Evolutionary conservation across 805 yeast species (phyloP), one percentile per base, ranked within the genome.

Genomic region (Metschnikowia koreensis): DNA sequence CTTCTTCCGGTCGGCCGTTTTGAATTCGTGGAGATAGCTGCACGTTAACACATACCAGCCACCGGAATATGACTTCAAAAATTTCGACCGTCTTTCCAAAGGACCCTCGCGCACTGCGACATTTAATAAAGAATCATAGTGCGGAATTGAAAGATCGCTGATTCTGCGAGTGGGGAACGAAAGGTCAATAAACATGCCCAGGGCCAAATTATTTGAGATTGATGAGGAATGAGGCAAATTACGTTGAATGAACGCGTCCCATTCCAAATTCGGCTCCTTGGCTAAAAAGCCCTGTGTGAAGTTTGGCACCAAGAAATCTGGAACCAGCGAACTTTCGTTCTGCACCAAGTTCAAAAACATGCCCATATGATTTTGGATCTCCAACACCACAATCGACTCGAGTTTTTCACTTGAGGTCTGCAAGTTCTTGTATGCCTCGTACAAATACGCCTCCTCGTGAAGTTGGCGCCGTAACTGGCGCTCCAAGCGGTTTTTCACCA

Each of bases 1-100:
- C 63, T 81, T 87, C 62, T 84, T 87, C 50, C 96, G 79, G 67
- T 92, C 97, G 3, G 83, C 69, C 1, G 90, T 62, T 72, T 91
- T 92, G 71, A 93, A 89, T 71, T 93, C 99, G 66, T 94, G 98
- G 50, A 93, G 73, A 62, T 82, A 91, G 51, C 84, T 84, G 51
- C 97, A 87, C 2, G 99, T 91, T 59, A 93, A 75, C 16, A 93
- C 97, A 65, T 90, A 94, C 83, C 87, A 94, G 3, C 94, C 96
- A 56, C 84, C 80, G 4, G 96, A 82, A 69, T 91, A 94, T n/a
- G 93, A 86, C 73, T 92, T 92, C 58, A 94, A 76, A 66, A 83
- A 92, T 75, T 93, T 93, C 7, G 97, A 89, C 62, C 96, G 80
- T 67, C 97, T 81, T 68, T 94, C 98, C 56, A 93, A 75, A 57